These are phyloP conservation scores for Hypoxylon rubiginosum DNA, from an alignment of 2,329 filamentous ascomycete species.

Conservation along the genomic window DNA sequence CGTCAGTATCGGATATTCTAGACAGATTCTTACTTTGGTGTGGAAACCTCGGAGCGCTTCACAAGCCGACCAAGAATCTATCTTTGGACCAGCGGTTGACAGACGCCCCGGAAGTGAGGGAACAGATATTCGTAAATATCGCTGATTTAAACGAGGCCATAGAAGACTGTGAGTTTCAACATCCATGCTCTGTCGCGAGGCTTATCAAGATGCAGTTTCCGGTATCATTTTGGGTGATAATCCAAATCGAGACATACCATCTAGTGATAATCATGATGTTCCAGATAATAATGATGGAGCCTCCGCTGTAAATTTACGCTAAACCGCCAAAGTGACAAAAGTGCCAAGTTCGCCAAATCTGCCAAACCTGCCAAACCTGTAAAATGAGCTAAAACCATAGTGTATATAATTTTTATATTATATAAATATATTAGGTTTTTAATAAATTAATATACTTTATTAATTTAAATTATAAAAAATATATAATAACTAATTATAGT, in stretches of 20 bases:
- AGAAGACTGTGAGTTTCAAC: background rate
- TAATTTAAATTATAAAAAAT: too few relatives aligned
- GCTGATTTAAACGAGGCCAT: background rate
- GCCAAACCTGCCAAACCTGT: too few relatives aligned
- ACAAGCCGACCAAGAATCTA: background rate
- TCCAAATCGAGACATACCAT: background rate
- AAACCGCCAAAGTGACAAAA: too few relatives aligned
- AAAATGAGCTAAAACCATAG: too few relatives aligned
- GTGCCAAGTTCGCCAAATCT: too few relatives aligned
- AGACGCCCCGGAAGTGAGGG: background rate
- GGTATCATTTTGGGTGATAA: background rate
- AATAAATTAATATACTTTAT: too few relatives aligned
- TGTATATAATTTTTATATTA: too few relatives aligned
- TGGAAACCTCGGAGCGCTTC: background rate
- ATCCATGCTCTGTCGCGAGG: background rate
- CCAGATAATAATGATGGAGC: background rate
- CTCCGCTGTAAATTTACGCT: too few relatives aligned
- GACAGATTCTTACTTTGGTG: too few relatives aligned
- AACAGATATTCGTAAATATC: background rate
- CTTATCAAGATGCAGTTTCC: background rate
- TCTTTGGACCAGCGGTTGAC: background rate
- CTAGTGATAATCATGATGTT: background rate
- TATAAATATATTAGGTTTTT: too few relatives aligned
- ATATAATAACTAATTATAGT: too few relatives aligned
- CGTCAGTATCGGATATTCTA: too few relatives aligned